Conservation (phyloP, 768 basidiomycete species). For the Lepiota venenata region DNA sequence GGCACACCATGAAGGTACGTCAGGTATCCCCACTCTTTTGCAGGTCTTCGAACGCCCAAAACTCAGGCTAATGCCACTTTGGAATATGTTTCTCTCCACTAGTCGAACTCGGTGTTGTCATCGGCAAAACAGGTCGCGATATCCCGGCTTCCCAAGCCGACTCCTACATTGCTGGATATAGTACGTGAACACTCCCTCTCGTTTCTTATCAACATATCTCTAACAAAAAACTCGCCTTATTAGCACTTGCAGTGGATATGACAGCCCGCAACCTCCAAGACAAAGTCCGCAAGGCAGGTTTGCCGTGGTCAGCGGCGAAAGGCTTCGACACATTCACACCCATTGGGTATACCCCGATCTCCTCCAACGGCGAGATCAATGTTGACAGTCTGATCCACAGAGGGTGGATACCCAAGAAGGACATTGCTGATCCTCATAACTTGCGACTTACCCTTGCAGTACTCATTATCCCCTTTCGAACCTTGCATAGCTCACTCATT, state of each 20-base stretch:
- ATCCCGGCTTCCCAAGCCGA: conserved; percentile 71
- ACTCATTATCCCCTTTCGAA: neutral
- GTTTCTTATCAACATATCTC: neutral
- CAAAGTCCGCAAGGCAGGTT: conserved; percentile 83
- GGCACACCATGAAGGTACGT: conserved; percentile 87
- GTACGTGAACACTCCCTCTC: conserved; percentile 38
- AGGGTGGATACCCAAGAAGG: conserved; percentile 75
- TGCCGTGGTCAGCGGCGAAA: conserved; percentile 98
- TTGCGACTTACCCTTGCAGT: conserved; percentile 78
- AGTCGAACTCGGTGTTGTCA: conserved; percentile 98
- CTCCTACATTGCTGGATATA: conserved; percentile 87
- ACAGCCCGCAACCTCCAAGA: conserved; percentile 96
- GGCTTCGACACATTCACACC: conserved; percentile 98
- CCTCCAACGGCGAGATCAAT: neutral
- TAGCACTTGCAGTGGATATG: conserved; percentile 94
- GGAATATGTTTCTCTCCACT: neutral
- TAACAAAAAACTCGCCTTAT: conserved; percentile 11
- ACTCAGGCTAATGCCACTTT: too few species aligned
- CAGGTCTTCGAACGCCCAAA: neutral
- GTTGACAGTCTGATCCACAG: conserved; percentile 29
- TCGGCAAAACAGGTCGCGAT: conserved; percentile 84
- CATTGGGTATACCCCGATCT: conserved; percentile 56
- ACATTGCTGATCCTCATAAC: conserved; percentile 68
- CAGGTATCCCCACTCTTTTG: neutral
- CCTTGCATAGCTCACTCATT: neutral